Conservation (phyloP, 2,329 filamentous ascomycete species). For the Reticulascus tulasneorum region DNA sequence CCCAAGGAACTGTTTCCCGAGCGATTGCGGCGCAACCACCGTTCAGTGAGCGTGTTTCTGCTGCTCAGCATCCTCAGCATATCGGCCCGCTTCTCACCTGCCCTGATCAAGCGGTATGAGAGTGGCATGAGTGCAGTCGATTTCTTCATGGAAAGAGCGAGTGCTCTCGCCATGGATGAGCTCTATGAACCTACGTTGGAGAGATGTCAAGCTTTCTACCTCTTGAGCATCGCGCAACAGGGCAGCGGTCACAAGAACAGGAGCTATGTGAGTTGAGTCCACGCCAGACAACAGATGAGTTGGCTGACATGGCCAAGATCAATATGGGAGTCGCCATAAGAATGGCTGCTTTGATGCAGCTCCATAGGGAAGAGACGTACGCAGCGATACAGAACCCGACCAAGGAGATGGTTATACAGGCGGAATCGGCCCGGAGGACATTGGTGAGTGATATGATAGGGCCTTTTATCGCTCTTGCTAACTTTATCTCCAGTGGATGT, state of each 20-base stretch:
- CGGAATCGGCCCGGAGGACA: conserved; percentile 54
- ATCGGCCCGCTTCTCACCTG: conserved; percentile 50
- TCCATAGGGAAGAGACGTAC: conserved; percentile 55
- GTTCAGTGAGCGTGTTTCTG: conserved; percentile 50
- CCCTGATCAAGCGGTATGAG: conserved; percentile 44
- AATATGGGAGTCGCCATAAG: conserved; percentile 54
- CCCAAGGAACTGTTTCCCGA: conserved; percentile 47
- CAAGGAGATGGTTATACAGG: conserved; percentile 40
- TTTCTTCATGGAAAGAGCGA: conserved; percentile 49
- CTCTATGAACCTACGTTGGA: conserved; percentile 52
- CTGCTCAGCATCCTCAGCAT: conserved; percentile 53
- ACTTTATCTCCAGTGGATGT: conserved; percentile 47
- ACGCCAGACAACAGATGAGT: not conserved
- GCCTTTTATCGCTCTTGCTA: too few species aligned
- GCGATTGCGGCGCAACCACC: conserved; percentile 40
- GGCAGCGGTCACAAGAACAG: conserved; percentile 49
- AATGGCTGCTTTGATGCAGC: conserved; percentile 51
- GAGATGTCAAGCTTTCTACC: conserved; percentile 54
- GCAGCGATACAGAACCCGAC: conserved; percentile 33
- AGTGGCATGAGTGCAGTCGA: conserved; percentile 48
- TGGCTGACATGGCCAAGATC: conserved; percentile 33
- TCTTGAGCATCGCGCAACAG: conserved; percentile 56
- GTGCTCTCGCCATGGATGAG: conserved; percentile 42
- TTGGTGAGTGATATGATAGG: conserved; percentile 34
- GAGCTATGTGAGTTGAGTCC: conserved; percentile 43